phyloP scores from a whole-genome alignment of 192 early-diverging fungal species.

The Backusella tuberculispora region DNA sequence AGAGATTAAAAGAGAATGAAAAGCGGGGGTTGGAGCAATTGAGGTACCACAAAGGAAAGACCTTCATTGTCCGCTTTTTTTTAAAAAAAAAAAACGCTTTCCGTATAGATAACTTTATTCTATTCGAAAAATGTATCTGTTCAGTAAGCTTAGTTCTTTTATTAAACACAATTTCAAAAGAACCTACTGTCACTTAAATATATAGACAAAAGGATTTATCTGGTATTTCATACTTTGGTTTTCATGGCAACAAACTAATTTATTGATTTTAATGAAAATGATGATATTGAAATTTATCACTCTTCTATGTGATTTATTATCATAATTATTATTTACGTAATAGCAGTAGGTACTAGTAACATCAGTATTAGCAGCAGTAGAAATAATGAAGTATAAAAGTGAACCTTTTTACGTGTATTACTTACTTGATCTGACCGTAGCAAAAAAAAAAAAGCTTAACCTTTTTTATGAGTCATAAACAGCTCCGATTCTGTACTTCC shows the following conservation, averaged over 20 bases:
- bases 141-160: too few relatives aligned
- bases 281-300: too few relatives aligned
- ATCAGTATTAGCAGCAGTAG: too few relatives aligned
- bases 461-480: slow-evolving; percentile 6
- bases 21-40: not conserved
- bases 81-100: not conserved
- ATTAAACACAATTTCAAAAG: too few relatives aligned
- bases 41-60: slow-evolving; percentile 11
- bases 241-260: too few relatives aligned
- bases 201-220: too few relatives aligned
- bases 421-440: not conserved
- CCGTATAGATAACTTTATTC: not conserved
- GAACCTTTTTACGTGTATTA: not conserved
- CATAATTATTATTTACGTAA: not conserved
- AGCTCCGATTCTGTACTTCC: not conserved
- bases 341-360: too few relatives aligned
- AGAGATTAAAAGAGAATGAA: not conserved
- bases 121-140: too few relatives aligned
- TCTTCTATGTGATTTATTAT: not conserved
- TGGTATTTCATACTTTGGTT: too few relatives aligned
- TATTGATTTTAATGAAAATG: too few relatives aligned
- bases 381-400: too few relatives aligned
- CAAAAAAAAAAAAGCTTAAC: not conserved
- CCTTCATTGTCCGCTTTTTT: not conserved
- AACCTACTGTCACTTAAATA: too few relatives aligned